Percentiles rank a stretch among this genome's conserved stretches.
These are phyloP conservation scores for Botrytis hyacinthi DNA, from an alignment of 2,329 filamentous ascomycete species.

Conservation along the genomic window DNA sequence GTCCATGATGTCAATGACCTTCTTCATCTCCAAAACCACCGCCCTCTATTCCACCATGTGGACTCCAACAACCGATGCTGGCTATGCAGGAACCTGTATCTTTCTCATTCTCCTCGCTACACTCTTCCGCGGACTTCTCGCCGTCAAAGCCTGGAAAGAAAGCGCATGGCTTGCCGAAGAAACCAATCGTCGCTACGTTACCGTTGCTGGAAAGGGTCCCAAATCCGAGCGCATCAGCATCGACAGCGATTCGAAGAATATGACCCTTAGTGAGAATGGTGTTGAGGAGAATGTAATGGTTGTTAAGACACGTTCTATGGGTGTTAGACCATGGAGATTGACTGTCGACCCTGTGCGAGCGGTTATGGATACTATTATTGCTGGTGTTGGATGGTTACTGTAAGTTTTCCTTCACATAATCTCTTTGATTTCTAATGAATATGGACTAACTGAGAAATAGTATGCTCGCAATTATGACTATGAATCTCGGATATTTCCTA, in stretches of 20 bases:
- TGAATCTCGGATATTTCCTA: slow-evolving; percentile 82
- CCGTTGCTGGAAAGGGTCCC: slow-evolving; percentile 60
- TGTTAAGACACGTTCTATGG: slow-evolving; percentile 55
- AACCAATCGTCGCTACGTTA: slow-evolving; percentile 72
- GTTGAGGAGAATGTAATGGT: slow-evolving; percentile 78
- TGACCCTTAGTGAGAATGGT: slow-evolving; percentile 70
- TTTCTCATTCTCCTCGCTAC: slow-evolving; percentile 79
- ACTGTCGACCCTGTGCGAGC: slow-evolving; percentile 76
- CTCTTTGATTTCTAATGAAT: slow-evolving; percentile 19
- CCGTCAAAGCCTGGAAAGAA: slow-evolving; percentile 64
- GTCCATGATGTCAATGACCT: slow-evolving; percentile 54
- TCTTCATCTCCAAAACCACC: slow-evolving; percentile 62
- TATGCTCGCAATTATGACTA: slow-evolving; percentile 90
- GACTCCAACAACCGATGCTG: slow-evolving; percentile 67
- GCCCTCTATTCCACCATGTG: slow-evolving; percentile 67
- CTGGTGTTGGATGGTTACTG: slow-evolving; percentile 82
- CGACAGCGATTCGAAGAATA: slow-evolving; percentile 57
- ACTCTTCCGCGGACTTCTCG: slow-evolving; percentile 67
- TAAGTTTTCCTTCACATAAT: slow-evolving; percentile 50
- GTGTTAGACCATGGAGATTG: slow-evolving; percentile 72
- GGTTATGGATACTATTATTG: slow-evolving; percentile 65
- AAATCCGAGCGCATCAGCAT: slow-evolving; percentile 39
- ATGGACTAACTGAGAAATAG: slow-evolving; percentile 45
- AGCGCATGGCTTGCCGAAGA: slow-evolving; percentile 67
- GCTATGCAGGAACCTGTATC: slow-evolving; percentile 87